Evolutionary conservation across 805 yeast species (phyloP).

Genomic region (Ogataea siamensis): DNA sequence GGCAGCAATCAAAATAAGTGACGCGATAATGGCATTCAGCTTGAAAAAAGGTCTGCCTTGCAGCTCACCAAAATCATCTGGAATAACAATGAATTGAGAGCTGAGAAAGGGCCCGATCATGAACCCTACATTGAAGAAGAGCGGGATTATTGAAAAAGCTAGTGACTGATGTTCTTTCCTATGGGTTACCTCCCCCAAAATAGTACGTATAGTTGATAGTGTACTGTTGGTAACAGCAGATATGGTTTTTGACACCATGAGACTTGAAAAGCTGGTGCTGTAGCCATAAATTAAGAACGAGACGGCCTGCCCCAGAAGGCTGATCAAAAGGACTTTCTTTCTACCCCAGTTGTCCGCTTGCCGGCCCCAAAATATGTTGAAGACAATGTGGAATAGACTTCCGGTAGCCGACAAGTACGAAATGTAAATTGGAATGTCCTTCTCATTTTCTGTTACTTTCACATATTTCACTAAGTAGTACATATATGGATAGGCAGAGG

Average conservation of each 20-base stretch:
- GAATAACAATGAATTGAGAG: constrained; percentile 36
- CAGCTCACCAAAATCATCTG: constrained; percentile 32
- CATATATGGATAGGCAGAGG: constrained; percentile 44
- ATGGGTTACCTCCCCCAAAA: constrained; percentile 57
- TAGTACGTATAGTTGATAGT: constrained; percentile 58
- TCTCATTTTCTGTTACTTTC: constrained; percentile 35
- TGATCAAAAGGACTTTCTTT: constrained; percentile 53
- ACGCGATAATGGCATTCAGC: constrained; percentile 46
- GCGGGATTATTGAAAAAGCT: constrained; percentile 60
- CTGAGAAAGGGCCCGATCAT: constrained; percentile 52
- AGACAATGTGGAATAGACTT: constrained; percentile 57
- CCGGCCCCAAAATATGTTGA: constrained; percentile 59
- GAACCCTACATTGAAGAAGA: constrained; percentile 58
- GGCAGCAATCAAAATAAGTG: constrained; percentile 36
- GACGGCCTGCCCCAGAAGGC: constrained; percentile 49
- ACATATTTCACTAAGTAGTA: constrained; percentile 57
- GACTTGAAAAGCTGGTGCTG: constrained; percentile 49
- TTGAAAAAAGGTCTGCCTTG: constrained; percentile 53
- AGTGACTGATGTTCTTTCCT: constrained; percentile 58
- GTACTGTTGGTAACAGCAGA: constrained; percentile 62
- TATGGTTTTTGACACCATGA: constrained; percentile 48
- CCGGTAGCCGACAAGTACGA: constrained; percentile 60
- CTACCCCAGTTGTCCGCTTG: constrained; percentile 56
- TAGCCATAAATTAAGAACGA: constrained; percentile 52
- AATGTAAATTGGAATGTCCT: constrained; percentile 54